Evolutionary conservation across 2,329 filamentous ascomycete species (phyloP), one percentile per base, ranked within the genome.

Genomic region (Calonectria multiphialidica): DNA sequence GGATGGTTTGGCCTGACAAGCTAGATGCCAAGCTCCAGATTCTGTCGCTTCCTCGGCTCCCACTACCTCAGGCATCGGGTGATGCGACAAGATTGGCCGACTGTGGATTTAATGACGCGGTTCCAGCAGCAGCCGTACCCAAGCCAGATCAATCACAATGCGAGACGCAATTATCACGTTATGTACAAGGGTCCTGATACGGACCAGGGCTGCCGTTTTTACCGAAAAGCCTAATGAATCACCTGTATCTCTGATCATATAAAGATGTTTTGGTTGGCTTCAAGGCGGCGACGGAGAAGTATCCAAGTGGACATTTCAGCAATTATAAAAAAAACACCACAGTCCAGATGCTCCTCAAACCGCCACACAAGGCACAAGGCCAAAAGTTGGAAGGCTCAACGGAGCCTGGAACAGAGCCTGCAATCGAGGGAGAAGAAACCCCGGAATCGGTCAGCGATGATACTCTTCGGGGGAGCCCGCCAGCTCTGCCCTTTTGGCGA

Each of bases 401-500:
- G 5, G 65, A 59, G 28, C 44, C 65, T 10, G 50, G 42, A 18
- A 12, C 40, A 6, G 65, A 59, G 28, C 44, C 65, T 10, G 50
- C 30, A 18, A 30, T 28, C n/a, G 18, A 66, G 33, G 45, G 53
- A 25, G 13, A 40, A 2, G 53, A 5, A 12, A 37, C 37, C 5
- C 47, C 25, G 12, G 57, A 15, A 10, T 55, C 57, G 25, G 28
- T 71, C 45, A 71, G 69, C 40, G 69, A 71, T 23, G 57, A 71
- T 13, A 71, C 69, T 21, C 64, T 71, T 3, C 42, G 57, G 2
- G 64, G 64, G 18, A 21, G 21, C 18, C 64, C 57, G 7, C 62
- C 59, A 33, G 21, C 35, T 33, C 57, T 63, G 21, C 65, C 69
- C 12, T 28, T 68, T 6, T 69, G 66, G 70, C 83, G 86, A 50